A percentile compares a stretch with the other conserved stretches of the same genome.
phyloP scores from a whole-genome alignment of 139 green algal genomes.

The Chlorella sp. region DNA sequence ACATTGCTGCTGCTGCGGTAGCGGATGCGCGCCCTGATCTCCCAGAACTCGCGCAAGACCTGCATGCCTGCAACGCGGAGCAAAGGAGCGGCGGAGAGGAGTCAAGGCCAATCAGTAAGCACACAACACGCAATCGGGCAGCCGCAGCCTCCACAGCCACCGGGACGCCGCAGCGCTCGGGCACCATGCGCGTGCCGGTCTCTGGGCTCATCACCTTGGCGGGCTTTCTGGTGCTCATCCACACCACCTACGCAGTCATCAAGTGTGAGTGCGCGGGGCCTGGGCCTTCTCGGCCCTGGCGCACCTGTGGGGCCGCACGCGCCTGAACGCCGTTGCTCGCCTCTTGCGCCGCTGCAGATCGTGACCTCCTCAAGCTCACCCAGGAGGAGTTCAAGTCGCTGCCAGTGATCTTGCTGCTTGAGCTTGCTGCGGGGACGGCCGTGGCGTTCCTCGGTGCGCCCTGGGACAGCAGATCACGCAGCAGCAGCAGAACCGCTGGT shows the following conservation, averaged over 20 bases:
- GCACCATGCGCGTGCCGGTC: not conserved
- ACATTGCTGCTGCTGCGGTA: no score
- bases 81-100: no score
- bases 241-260: slow-evolving; percentile 10
- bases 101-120: no score
- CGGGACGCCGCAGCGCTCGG: not conserved
- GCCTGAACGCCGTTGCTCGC: no score
- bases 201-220: not conserved
- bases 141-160: no score
- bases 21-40: no score
- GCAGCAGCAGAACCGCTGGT: no score
- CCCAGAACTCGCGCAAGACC: no score
- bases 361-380: slow-evolving; percentile 8
- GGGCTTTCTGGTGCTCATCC: not conserved
- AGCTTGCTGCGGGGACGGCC: not conserved
- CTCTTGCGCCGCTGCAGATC: no score
- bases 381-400: slow-evolving; percentile 5
- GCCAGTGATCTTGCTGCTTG: not conserved
- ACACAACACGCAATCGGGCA: no score
- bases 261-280: not conserved
- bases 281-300: not conserved
- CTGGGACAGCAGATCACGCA: no score
- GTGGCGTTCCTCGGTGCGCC: not conserved
- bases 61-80: no score
- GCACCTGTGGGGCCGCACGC: not conserved